Conservation (phyloP, 441 rosid genomes). For the Macaranga tanarius region DNA sequence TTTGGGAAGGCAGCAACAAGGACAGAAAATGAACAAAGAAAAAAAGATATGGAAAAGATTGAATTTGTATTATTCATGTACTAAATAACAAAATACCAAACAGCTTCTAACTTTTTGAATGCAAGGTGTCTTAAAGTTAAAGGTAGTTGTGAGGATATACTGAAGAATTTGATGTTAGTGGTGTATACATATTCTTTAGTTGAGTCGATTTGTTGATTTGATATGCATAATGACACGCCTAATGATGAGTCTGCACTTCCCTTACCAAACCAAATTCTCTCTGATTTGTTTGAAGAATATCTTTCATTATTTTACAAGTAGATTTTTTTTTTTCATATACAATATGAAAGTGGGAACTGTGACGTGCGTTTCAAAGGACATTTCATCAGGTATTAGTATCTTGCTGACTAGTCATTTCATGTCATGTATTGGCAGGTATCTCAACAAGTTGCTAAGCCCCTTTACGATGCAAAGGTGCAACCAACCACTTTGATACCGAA, state of each 20-base stretch:
- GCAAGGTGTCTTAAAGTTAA: neutral
- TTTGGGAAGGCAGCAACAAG: neutral
- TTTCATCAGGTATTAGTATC: neutral
- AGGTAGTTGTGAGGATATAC: too few relatives aligned
- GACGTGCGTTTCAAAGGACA: neutral
- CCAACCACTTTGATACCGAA: conserved; percentile 89
- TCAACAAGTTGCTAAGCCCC: conserved; percentile 84
- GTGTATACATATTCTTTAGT: neutral
- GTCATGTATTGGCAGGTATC: conserved; percentile 52
- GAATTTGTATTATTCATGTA: neutral
- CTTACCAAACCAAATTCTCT: neutral
- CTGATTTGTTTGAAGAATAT: neutral
- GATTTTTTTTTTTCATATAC: neutral
- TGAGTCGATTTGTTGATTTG: neutral
- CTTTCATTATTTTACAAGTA: neutral
- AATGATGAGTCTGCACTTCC: neutral
- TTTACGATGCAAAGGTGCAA: conserved; percentile 77
- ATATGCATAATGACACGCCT: neutral
- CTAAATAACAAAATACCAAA: neutral
- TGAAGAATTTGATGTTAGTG: neutral
- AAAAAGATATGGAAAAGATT: neutral
- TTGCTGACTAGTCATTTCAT: conserved; percentile 21
- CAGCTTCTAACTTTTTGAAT: neutral
- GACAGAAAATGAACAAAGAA: too few relatives aligned
- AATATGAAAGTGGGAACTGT: neutral